Base-by-base conservation (phyloP, 202 grass and related monocot species). In the Setaria viridis region DNA sequence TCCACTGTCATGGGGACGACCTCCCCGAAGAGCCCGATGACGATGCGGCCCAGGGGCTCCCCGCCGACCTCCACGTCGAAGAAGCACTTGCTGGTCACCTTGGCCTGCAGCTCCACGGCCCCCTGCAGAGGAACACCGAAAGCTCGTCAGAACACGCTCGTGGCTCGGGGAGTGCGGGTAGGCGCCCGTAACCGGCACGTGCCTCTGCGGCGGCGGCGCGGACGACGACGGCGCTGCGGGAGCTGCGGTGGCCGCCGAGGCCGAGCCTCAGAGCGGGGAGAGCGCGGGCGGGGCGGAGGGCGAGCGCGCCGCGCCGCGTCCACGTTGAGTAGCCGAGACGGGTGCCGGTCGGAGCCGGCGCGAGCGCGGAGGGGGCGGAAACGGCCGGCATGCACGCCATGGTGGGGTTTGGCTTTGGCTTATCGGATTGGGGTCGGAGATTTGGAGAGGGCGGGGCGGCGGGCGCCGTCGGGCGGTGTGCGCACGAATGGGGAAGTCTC, bases 1-100 rank as follows among this genome's bases (percentile, higher is more conserved):
- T 91, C 83, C 3, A 46, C 83, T 1, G 93, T 92, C 71, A 6
- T 69, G 21, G 88, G 90, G 25, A 95, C 93, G 68, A 87, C 86
- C 15, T 92, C 90, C 17, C 93, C 88, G 77, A 87, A 92, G 39
- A 95, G 86, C 7, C 93, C 93, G 10, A 92, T 87, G 59, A 95
- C 88, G 9, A 95, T 49, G 80, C 91, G 70, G 3, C 90, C 93
- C n/a, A 12, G 76, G 37, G 62, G 35, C 46, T 91, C 69, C 51
- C 89, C 87, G 4, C 93, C 88, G 58, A 87, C 84, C 79, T 92
- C 90, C 64, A 93, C 72, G 54, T 92, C 90, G 65, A 95, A 90
- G 85, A 87, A 95, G 80, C 88, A 90, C 72, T 87, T 95, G 76
- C 13, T 84, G 10, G 88, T 92, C 16, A 92, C 90, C 13, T 89